Evolutionary conservation across 106 monocot genomes (phyloP), one percentile per base, ranked within the genome.

Genomic region (Phalaenopsis aphrodite): DNA sequence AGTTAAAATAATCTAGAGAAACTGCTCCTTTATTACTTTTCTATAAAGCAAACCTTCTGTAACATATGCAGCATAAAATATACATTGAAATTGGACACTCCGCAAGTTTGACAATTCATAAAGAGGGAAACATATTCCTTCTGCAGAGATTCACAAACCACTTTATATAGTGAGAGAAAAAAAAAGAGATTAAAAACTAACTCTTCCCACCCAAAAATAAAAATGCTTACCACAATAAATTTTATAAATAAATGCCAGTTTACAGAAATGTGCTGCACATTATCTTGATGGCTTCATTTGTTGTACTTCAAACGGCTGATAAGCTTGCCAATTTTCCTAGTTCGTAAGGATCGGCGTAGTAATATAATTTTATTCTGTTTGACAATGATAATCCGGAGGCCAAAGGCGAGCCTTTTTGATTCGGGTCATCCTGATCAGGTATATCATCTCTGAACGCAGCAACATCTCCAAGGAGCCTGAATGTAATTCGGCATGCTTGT

Each of bases 341-440:
- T 77, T 99, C 99, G 75, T 84, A 87, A n/a, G 92, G 91, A 81
- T 99, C 91, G 15, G 89, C 88, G 81, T 99, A 91, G 66, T 93
- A 91, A 81, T 89, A 99, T 55, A 88, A 82, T 55, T 95, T 99
- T 21, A 95, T 91, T 82, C 85, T 95, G 68, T 95, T 99, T 11
- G 88, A 86, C 80, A 99, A 83, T 15, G 92, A 93, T 46, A 99
- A 75, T 0, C 95, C 99, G 5, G 88, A 81, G 30, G 99, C 91
- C 52, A 95, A 83, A 11, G 89, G 89, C 30, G 87, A 69, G 55
- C 84, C 86, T 78, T 89, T 87, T 37, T 83, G 66, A 72, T 81
- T 82, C 2, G 82, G 80, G 42, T 90, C 86, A 4, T 91, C 93
- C 75, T 87, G 87, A 76, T 99, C 95, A 24, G 89, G 38, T 58